Base-by-base conservation (phyloP, 768 basidiomycete genomes). In the Calocybe gangraenosa region DNA sequence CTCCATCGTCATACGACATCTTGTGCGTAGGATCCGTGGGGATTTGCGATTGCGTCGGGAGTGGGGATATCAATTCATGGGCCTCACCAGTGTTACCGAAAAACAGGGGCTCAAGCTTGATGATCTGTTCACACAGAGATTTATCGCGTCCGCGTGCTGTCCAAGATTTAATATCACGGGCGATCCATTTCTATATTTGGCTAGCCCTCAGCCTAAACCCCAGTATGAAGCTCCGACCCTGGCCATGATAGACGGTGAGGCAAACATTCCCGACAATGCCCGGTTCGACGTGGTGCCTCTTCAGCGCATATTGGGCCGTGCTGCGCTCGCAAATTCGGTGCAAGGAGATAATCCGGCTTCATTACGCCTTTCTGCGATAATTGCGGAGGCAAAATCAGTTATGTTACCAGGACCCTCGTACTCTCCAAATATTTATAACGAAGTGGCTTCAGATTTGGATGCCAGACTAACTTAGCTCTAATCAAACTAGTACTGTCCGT, bases 1-100 rank as follows among this genome's bases (percentile, higher is more conserved):
- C 49, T 62, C 61, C 32, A 58, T 66, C 13, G 62, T 75, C 23
- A 9, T 74, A 23, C 64, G 67, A 4, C 66, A 62, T 42, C 51
- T 79, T 17, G 41, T 65, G 34, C 57, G 54, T 2, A 58, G 65
- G 0, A 48, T 67, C 2, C 52, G 62, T 23, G 37, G 37, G 9
- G 65, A 66, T 8, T 39, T 13, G n/a, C 42, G 33, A 5, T 35
- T 35, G n/a, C 6, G 13, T 35, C 34, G 5, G 6, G 13, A 35
- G 17, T n/a, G 34, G 34, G 13, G 17, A 18, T n/a, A 18, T 5
- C 34, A 14, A 35, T 18, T 14, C 7, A 35, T n/a, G 17, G 34
- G 34, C 13, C 6, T 14, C 34, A n/a, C 5, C 13, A 18, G 7
- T n/a, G 34, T 14, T 35, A 5, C 14, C n/a, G 5, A 7, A 6